Evolutionary conservation across 345 rosid species (phyloP), one percentile per base, ranked within the genome.

Genomic region (Moricandia arvensis): DNA sequence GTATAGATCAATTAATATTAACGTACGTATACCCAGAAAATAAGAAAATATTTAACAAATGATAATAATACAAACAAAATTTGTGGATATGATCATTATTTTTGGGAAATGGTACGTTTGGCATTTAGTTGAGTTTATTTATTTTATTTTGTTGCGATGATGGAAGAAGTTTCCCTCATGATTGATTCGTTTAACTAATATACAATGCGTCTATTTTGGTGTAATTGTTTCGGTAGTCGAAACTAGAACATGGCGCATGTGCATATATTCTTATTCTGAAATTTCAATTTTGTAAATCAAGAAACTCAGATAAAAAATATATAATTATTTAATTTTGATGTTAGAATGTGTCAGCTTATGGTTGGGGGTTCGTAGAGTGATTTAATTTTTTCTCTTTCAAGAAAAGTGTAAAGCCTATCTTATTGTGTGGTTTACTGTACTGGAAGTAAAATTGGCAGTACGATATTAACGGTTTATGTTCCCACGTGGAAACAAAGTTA

Each of bases 101-200:
- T 58, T 61, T 8, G 11, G 58, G 70, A 43, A 63, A 27, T 64
- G 61, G 31, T 7, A 53, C 57, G n/a, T 41, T 37, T 75, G 33
- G 68, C 74, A 51, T 62, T 35, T 67, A 45, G 61, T 59, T 67
- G 37, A 13, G n/a, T 31, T 59, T 59, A 21, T 55, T 15, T 51
- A 2, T 8, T 16, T 61, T 15, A n/a, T 47, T 47, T 34, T 11
- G 59, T 41, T 57, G 69, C 15, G 58, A 66, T 49, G 29, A 49
- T 72, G 78, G 81, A 78, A 78, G 77, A 78, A 78, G 77, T 78
- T 78, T 78, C 81, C 21, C 37, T 78, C 65, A 78, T 73, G 73
- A 72, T 78, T 78, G 70, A 67, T 73, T 78, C 69, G 17, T 64
- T 59, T 78, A 72, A 78, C 2, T 21, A 60, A 16, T 33, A 37